Percentiles rank a stretch among this genome's conserved stretches.
Conservation (phyloP, 192 early-diverging fungal genomes). For the Backusella psychrophila region DNA sequence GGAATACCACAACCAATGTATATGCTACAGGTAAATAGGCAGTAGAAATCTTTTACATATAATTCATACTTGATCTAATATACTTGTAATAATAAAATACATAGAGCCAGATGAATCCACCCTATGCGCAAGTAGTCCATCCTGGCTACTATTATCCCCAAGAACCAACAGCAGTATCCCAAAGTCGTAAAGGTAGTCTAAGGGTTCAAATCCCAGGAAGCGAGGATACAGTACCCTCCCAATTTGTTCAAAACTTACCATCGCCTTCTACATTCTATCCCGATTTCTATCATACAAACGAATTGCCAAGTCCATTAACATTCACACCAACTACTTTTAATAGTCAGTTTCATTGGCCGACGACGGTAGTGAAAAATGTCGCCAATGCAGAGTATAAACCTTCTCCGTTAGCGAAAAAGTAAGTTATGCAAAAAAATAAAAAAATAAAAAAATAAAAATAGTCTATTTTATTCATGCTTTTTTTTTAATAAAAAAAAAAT, state of each 20-base stretch:
- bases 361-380: conserved; percentile 15
- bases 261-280: conserved; percentile 77
- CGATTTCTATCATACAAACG: conserved; percentile 68
- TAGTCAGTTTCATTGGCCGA: conserved; percentile 75
- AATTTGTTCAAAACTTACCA: conserved; percentile 69
- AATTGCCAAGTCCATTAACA: conserved; percentile 74
- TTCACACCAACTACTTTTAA: conserved; percentile 73
- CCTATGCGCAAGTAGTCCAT: conserved; percentile 9
- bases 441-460: not conserved
- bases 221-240: conserved; percentile 43
- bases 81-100: not conserved
- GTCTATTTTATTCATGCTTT: not conserved
- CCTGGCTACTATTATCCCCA: not conserved
- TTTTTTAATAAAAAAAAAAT: not conserved
- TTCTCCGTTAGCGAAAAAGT: conserved; percentile 5
- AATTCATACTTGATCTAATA: not conserved
- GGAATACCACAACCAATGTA: conserved; percentile 27
- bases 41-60: not conserved
- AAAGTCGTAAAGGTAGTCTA: conserved; percentile 19
- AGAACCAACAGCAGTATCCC: not conserved
- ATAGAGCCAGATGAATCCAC: not conserved
- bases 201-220: conserved; percentile 47
- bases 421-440: not conserved
- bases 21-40: conserved; percentile 28
- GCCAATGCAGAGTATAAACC: not conserved